Conservation (phyloP, 192 early-diverging fungal species). For the Backusella australiensis region DNA sequence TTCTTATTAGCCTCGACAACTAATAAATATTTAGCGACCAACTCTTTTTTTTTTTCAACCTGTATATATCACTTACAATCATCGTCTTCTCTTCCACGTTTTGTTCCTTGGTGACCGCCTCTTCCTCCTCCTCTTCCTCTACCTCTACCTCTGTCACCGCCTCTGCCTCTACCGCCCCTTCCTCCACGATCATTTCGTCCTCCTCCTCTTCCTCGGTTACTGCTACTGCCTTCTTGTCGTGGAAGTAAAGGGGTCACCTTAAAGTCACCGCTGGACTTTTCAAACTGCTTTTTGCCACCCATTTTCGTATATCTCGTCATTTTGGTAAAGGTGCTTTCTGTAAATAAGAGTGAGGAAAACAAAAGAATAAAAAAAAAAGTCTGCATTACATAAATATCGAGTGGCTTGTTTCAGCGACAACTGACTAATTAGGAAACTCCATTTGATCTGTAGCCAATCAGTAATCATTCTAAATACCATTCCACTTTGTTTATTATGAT, state of each 20-base stretch:
- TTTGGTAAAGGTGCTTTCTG: no score
- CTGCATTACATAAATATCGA: no score
- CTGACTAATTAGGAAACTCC: no score
- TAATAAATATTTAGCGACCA: no score
- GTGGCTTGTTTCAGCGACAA: no score
- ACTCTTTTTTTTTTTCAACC: not conserved
- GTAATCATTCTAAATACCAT: no score
- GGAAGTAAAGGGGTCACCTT: slow-evolving; percentile 15
- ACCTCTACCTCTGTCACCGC: not conserved
- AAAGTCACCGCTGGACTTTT: slow-evolving; percentile 7
- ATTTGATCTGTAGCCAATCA: no score
- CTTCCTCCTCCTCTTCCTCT: not conserved
- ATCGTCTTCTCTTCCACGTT: not conserved
- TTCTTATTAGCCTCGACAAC: not conserved
- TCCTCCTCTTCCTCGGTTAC: not conserved
- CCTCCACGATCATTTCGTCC: not conserved
- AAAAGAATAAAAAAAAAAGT: not conserved
- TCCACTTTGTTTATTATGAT: no score
- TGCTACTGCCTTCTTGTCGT: not conserved
- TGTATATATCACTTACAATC: not conserved
- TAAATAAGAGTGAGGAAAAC: not conserved
- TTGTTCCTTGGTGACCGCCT: not conserved
- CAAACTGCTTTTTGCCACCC: slow-evolving; percentile 35
- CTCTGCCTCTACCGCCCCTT: not conserved
- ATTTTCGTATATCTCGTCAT: slow-evolving; percentile 55